Base-by-base conservation (phyloP, 306 rosid species). In the Quercus ilex region DNA sequence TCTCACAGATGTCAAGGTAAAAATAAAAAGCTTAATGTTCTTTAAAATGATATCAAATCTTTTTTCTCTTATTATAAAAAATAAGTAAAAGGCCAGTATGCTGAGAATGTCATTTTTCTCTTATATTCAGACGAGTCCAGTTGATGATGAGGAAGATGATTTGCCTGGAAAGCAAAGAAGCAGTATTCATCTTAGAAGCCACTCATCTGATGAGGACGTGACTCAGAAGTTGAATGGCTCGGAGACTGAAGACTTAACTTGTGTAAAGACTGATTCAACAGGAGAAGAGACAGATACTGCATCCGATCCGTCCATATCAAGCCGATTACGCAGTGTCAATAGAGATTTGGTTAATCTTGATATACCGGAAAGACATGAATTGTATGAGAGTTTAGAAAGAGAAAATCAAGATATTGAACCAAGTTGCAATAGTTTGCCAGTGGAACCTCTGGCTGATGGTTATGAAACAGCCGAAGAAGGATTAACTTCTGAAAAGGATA, bases 1-100 rank as follows among this genome's bases (percentile, higher is more conserved):
- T 80, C 92, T 96, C 69, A 88, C 84, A 9, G 91, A 96, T 82
- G 94, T 96, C 55, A 87, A 93, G 98, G 99, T 95, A 92, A 55
- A 23, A 56, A 75, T 49, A 25, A 13, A 65, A n/a, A 30, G 51
- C 57, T 62, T 79, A 52, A 51, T 55, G n/a, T 77, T 71, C 17
- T 74, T 64, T 74, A 19, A 51, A 15, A 28, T 51, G 52, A 53
- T 78, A 80, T 77, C 7, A 70, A 73, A 73, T 19, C 73, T 77
- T 69, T 62, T 56, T 8, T 51, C 12, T 57, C 5, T 55, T 60
- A 52, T 64, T 13, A 59, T 52, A n/a, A 41, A 60, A 74, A 52
- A 58, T 69, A 51, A 59, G 65, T 20, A 15, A 68, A 68, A 80
- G 57, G 56, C 41, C 69, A 55, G 62, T 57, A 19, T 78, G 59